These are phyloP conservation scores for Diaporthe vaccinii DNA, from an alignment of 2,329 filamentous ascomycete species.

Conservation along the genomic window DNA sequence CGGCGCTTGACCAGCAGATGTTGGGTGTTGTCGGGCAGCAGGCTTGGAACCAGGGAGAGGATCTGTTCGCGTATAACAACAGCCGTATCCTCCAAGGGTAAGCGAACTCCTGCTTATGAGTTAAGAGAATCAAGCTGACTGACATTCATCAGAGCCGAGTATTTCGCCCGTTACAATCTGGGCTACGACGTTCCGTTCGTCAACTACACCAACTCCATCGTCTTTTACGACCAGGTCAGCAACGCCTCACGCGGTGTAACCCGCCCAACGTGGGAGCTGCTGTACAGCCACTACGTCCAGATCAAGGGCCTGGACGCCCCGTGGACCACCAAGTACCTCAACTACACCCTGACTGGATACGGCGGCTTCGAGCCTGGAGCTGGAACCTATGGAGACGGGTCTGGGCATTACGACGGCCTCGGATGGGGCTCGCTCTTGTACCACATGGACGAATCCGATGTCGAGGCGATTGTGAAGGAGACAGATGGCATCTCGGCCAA, in stretches of 20 bases:
- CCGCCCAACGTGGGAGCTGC: slow-evolving; percentile 44
- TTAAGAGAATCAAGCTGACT: neutral
- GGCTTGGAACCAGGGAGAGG: slow-evolving; percentile 49
- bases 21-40: slow-evolving; percentile 57
- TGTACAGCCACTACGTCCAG: slow-evolving; percentile 45
- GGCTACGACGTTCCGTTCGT: slow-evolving; percentile 44
- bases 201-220: slow-evolving; percentile 43
- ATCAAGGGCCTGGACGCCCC: slow-evolving; percentile 43
- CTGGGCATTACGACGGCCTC: slow-evolving; percentile 38
- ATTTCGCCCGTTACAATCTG: slow-evolving; percentile 45
- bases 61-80: slow-evolving; percentile 43
- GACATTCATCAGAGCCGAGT: slow-evolving; percentile 40
- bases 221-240: slow-evolving; percentile 40
- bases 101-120: neutral
- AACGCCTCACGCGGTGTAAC: slow-evolving; percentile 41
- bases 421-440: slow-evolving; percentile 42
- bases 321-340: slow-evolving; percentile 43
- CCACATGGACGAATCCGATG: slow-evolving; percentile 37
- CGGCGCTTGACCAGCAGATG: slow-evolving; percentile 55
- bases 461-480: neutral
- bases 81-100: slow-evolving; percentile 45
- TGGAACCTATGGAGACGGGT: slow-evolving; percentile 34
- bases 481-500: neutral
- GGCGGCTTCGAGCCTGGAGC: slow-evolving; percentile 41
- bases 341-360: slow-evolving; percentile 35